phyloP scores from a whole-genome alignment of 352 stramenopile genomes.

The Globisporangium mamillatum region DNA sequence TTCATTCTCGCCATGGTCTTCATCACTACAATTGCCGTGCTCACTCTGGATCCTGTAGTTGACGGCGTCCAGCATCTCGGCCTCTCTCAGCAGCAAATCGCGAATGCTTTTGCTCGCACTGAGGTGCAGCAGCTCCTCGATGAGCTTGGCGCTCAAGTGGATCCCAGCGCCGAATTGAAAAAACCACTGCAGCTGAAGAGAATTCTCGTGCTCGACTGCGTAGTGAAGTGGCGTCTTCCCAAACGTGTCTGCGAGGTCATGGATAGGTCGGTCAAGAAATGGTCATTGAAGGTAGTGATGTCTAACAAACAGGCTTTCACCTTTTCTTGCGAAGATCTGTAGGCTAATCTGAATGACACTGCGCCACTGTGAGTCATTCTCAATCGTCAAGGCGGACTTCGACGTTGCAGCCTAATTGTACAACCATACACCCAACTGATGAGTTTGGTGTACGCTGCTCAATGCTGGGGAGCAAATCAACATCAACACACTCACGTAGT shows the following conservation, averaged over 20 bases:
- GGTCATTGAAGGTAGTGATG: too few relatives aligned
- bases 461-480: neutral
- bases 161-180: constrained; percentile 30
- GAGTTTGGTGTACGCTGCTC: neutral
- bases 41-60: constrained; percentile 16
- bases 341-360: constrained; percentile 26
- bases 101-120: constrained; percentile 25
- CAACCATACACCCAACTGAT: neutral
- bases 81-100: constrained; percentile 29
- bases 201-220: constrained; percentile 38
- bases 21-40: neutral
- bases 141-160: constrained; percentile 19
- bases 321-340: constrained; percentile 27
- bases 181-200: constrained; percentile 33
- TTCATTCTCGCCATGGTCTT: neutral
- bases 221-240: constrained; percentile 49
- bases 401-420: constrained; percentile 17
- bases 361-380: constrained; percentile 23
- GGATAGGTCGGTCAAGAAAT: too few relatives aligned
- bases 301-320: constrained; percentile 13
- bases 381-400: constrained; percentile 10
- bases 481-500: constrained; percentile 45
- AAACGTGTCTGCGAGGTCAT: constrained; percentile 29
- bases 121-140: constrained; percentile 34
- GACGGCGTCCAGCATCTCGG: constrained; percentile 38